Evolutionary conservation across 805 yeast species (phyloP), one percentile per base, ranked within the genome.

Genomic region (Wickerhamomyces hampshirensis): DNA sequence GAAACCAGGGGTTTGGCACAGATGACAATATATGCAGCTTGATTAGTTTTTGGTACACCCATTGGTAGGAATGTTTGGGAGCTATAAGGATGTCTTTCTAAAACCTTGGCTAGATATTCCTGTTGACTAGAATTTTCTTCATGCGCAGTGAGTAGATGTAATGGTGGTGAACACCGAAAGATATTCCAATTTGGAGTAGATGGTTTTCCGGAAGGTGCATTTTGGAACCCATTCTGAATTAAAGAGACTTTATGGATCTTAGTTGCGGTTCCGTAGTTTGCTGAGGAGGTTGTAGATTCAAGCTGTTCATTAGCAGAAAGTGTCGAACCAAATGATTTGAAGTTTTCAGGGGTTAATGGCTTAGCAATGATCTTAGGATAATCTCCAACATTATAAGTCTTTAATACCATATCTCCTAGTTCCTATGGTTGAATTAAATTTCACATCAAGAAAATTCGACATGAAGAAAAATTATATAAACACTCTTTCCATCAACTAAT

Each of bases 211-310:
- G 79, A 68, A 5, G 75, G 70, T 8, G 78, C 69, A 4, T 59
- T 39, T 1, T 38, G 44, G 47, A 69, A 84, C 31, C 66, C 60
- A 55, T 81, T 81, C 4, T 59, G 60, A 4, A 84, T 66, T 2
- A 86, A 81, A 1, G 93, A 78, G 5, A 88, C 93, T 43, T 80
- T 70, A 43, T 74, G 75, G 31, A 86, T 58, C 51, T 89, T 89
- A 5, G 73, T 66, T 2, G 97, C 97, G 2, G 97, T 89, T n/a
- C 97, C 97, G 53, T 89, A 88, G 60, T 89, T 89, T 5, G 96
- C 97, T 15, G 71, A 61, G 5, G 71, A 55, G 23, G 69, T 56
- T 18, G 33, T 26, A 15, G 40, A 37, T 26, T 60, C 53, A 19
- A 84, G 65, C 58, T 85, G 94, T 49, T 86, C 84, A 41, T 73